Conservation (phyloP, 2,329 filamentous ascomycete species). For the Dactylonectria macrodidyma region DNA sequence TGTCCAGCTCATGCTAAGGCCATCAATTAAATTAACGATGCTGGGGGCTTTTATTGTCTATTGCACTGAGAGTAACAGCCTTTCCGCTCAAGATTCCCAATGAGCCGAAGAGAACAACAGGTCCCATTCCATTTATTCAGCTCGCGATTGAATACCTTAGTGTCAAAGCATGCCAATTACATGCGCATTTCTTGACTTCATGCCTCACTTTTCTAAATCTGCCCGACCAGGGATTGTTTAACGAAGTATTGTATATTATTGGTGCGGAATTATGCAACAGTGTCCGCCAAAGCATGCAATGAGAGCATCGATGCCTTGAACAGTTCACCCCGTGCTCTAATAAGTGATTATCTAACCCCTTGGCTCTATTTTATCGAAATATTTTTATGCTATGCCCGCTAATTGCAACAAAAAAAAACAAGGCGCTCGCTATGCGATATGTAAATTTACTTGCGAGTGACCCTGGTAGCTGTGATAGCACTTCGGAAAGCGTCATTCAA, state of each 20-base stretch:
- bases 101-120: background rate
- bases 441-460: background rate
- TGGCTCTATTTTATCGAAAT: background rate
- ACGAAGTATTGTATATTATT: background rate
- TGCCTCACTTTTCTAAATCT: no score
- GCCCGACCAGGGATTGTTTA: no score
- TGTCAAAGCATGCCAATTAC: background rate
- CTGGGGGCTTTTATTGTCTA: background rate
- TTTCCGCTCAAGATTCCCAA: background rate
- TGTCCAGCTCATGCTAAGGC: constrained; percentile 6
- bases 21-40: background rate
- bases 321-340: background rate
- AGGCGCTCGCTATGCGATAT: background rate
- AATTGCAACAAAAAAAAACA: background rate
- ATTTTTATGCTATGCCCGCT: background rate
- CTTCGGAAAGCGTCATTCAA: background rate
- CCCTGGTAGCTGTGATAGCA: background rate
- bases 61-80: background rate
- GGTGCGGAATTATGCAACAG: constrained; percentile 7
- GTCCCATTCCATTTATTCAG: background rate
- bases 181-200: background rate
- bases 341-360: background rate
- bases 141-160: background rate
- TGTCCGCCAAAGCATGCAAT: background rate
- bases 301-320: background rate